Evolutionary conservation across 495 filamentous ascomycete genomes (phyloP), one percentile per base, ranked within the genome.

Genomic region (Penicillium ochrochloron): DNA sequence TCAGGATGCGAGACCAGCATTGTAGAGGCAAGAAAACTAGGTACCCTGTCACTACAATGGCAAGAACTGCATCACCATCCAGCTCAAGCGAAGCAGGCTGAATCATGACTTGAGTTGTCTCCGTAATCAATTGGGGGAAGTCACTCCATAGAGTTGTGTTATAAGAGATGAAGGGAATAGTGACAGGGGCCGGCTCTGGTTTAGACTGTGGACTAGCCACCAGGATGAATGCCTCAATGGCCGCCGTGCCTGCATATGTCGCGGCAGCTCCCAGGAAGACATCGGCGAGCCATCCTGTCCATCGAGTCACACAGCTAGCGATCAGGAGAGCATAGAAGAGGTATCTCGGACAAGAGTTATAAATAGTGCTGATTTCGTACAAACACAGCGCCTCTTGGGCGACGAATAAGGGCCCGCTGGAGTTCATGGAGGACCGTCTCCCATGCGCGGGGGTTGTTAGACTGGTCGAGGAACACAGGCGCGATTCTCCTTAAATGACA

Each of bases 21-120:
- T 76, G 74, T 8, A 78, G 61, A 3, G 76, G 76, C 7, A 78
- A 63, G 46, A 78, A 78, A 34, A 76, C 71, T 11, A 78, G 76
- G 48, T 78, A 78, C 1, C 73, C 74, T 3, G 76, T 78, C 31
- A 78, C 69, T 3, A 78, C 76, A 23, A 78, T 73, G 5, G 76
- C 74, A 10, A 78, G 66, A 1, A 78, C 71, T 6, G 76, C 76
- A 60, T 78, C 74, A 1, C 66, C 68, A 39, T 78, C 76, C 8
- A 78, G 64, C 37, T 78, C 76, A 1, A 73, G 44, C 7, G 76
- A 66, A 14, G 61, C 73, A 3, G 76, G 76, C 21, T 62, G 62
- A 12, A 78, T 9, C 17, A 52, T 14, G 1, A 78, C n/a, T 14
- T 63, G 9, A n/a, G 60, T 37, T 8, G 63, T 66, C 5, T 68